phyloP scores from a whole-genome alignment of 768 basidiomycete genomes.

The Leccinum variicolor region DNA sequence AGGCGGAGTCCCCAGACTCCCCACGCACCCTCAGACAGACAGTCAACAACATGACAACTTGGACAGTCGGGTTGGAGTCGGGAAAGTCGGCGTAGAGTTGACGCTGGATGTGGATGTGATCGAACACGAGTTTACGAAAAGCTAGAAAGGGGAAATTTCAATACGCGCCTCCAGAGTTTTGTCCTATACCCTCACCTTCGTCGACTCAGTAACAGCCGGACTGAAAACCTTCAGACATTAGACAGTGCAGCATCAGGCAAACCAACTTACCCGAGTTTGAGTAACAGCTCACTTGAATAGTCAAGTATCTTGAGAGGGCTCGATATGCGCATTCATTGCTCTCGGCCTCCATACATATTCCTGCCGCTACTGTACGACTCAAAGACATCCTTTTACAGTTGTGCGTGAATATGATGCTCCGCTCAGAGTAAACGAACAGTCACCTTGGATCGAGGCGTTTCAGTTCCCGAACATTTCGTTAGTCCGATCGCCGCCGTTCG shows the following conservation, averaged over 20 bases:
- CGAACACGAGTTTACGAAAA: conserved; percentile 67
- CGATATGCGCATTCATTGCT: conserved; percentile 64
- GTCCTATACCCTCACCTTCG: conserved; percentile 46
- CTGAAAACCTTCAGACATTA: conserved; percentile 14
- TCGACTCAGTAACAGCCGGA: conserved; percentile 57
- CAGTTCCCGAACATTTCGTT: conserved; percentile 68
- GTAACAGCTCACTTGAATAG: conserved; percentile 61
- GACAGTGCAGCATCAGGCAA: background rate
- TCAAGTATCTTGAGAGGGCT: conserved; percentile 62
- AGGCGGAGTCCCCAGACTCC: conserved; percentile 24
- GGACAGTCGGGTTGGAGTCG: conserved; percentile 53
- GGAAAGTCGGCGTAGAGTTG: conserved; percentile 68
- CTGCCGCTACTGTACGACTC: conserved; percentile 78
- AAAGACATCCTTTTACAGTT: conserved; percentile 63
- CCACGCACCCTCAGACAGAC: conserved; percentile 38
- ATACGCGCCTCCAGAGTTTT: background rate
- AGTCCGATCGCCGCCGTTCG: conserved; percentile 46
- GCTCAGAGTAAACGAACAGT: conserved; percentile 18
- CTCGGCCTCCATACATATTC: conserved; percentile 82
- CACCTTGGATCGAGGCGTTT: conserved; percentile 68
- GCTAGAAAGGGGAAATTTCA: conserved; percentile 36
- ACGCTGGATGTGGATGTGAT: conserved; percentile 49
- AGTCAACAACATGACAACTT: conserved; percentile 70
- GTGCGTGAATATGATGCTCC: conserved; percentile 1
- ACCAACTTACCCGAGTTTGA: conserved; percentile 58